Percentiles rank a stretch among this genome's conserved stretches.
Conservation (phyloP, 495 filamentous ascomycete species). For the Penicillium canescens region DNA sequence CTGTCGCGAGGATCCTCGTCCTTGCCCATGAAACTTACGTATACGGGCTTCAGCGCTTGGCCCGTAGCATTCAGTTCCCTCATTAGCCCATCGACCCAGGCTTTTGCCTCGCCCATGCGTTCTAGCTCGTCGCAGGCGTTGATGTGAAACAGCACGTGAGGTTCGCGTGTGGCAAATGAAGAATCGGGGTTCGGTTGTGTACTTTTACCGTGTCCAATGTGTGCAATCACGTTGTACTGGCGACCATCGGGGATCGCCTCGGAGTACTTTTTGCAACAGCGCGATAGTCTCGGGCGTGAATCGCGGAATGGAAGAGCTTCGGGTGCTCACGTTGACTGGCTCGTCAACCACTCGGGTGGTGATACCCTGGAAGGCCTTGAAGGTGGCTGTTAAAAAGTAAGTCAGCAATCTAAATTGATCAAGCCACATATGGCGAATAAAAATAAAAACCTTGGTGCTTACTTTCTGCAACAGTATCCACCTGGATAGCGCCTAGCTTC, state of each 20-base stretch:
- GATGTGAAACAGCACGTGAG: background rate
- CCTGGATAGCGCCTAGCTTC: background rate
- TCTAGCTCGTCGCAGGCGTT: conserved; percentile 3
- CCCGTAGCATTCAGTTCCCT: background rate
- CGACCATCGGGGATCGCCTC: background rate
- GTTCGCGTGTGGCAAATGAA: conserved; percentile 1
- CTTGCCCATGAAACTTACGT: conserved; percentile 1
- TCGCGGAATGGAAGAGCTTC: background rate
- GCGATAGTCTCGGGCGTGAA: background rate
- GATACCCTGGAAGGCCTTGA: conserved; percentile 4
- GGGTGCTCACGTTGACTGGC: conserved; percentile 1
- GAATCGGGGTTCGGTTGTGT: background rate
- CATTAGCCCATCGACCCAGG: conserved; percentile 1
- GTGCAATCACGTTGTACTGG: conserved; percentile 3
- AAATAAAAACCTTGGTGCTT: background rate
- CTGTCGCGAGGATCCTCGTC: background rate
- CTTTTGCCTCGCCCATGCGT: background rate
- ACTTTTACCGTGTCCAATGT: background rate
- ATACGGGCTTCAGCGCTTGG: background rate
- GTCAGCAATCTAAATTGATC: background rate
- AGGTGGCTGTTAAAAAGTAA: background rate
- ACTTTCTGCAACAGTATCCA: conserved; percentile 5
- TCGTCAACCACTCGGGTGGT: background rate
- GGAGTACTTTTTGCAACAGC: conserved; percentile 1
- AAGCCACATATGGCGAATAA: background rate